Percentiles rank a stretch among this genome's conserved stretches.
phyloP scores from a whole-genome alignment of 352 stramenopile species.

The Blastocystis sp. region DNA sequence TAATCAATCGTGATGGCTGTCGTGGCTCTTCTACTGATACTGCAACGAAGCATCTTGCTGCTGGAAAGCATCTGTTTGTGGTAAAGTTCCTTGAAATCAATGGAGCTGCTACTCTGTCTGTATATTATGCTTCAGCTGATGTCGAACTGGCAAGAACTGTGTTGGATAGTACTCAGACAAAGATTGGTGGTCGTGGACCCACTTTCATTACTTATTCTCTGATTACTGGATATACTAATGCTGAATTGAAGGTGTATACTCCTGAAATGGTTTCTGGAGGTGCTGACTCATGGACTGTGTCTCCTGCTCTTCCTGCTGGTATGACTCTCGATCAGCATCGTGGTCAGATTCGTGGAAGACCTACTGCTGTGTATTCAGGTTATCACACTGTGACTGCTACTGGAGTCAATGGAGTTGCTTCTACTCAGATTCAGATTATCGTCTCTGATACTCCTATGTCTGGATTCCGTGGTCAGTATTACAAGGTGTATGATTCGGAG shows the following conservation, averaged over 20 bases:
- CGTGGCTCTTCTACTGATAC: conserved; percentile 11
- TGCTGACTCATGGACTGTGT: conserved; percentile 40
- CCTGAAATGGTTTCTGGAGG: conserved; percentile 33
- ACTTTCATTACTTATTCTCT: conserved; percentile 60
- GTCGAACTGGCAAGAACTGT: not conserved
- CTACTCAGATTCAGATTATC: conserved; percentile 32
- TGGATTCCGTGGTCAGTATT: conserved; percentile 18
- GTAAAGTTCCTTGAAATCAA: conserved; percentile 65
- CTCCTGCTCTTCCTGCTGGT: conserved; percentile 41
- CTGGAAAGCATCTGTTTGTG: conserved; percentile 49
- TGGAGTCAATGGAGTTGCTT: conserved; percentile 27
- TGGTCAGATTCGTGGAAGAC: conserved; percentile 55
- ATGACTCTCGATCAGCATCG: conserved; percentile 24
- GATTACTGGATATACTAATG: conserved; percentile 36
- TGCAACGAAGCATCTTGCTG: not conserved
- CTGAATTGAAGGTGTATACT: conserved; percentile 33
- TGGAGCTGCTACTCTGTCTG: conserved; percentile 11
- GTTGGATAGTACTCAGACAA: conserved; percentile 12
- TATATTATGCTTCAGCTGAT: not conserved
- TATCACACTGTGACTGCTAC: conserved; percentile 38
- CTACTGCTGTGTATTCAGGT: conserved; percentile 1
- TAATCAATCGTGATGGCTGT: conserved; percentile 67
- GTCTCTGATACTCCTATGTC: not conserved
- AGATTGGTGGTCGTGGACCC: conserved; percentile 42
- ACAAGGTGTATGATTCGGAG: conserved; percentile 16